Evolutionary conservation across 2,329 filamentous ascomycete genomes (phyloP).

Genomic region (Westerdykella aurantiaca): DNA sequence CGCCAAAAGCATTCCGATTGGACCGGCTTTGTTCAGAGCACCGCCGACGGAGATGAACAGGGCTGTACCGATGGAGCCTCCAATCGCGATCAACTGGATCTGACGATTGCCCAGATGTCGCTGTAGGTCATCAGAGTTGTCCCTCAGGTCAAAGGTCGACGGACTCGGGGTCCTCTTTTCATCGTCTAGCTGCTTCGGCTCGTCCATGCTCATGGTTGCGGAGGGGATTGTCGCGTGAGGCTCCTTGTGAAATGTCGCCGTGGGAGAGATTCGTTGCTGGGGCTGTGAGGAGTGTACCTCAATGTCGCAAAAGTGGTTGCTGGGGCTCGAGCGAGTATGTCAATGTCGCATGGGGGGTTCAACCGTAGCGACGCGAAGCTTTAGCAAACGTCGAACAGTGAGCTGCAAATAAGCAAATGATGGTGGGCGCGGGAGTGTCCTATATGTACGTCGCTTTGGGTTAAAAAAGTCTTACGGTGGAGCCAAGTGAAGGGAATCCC

Average conservation of each 20-base stretch:
- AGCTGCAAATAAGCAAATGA: background rate
- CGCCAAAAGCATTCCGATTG: conserved; percentile 53
- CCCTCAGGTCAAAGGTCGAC: conserved; percentile 22
- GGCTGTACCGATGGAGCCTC: conserved; percentile 40
- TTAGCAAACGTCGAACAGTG: too few relatives aligned
- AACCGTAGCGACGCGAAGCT: background rate
- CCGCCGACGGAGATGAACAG: conserved; percentile 59
- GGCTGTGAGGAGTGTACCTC: too few relatives aligned
- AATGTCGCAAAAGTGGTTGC: background rate
- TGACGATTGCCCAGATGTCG: conserved; percentile 38
- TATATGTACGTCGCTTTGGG: background rate
- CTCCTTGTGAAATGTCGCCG: background rate
- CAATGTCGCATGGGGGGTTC: background rate
- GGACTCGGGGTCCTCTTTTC: background rate
- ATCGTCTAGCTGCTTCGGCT: conserved; percentile 29
- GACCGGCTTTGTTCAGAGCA: conserved; percentile 48
- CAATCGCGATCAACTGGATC: conserved; percentile 39
- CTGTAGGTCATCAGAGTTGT: conserved; percentile 36
- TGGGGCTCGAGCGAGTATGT: background rate
- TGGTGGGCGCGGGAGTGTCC: background rate
- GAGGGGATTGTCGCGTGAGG: conserved; percentile 8
- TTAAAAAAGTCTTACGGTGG: background rate
- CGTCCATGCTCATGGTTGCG: conserved; percentile 23
- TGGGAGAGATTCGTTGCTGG: background rate
- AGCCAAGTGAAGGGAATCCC: too few relatives aligned